Percentiles rank a stretch among this genome's conserved stretches.
Evolutionary conservation across 345 rosid species (phyloP).

Genomic region (Geranium rotundifolium): DNA sequence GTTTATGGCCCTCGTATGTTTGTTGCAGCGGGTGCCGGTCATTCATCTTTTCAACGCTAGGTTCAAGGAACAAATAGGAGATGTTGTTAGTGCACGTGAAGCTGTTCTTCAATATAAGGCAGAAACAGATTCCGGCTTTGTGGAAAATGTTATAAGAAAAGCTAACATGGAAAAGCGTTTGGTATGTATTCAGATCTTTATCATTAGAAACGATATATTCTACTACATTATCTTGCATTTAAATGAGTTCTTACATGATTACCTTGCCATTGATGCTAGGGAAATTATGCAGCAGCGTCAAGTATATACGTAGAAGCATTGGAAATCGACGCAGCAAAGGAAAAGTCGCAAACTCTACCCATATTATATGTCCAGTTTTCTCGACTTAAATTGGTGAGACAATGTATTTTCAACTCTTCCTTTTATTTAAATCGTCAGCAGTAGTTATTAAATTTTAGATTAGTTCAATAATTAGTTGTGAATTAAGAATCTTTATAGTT

Average conservation of each 20-base stretch:
- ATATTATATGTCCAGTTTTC: constrained; percentile 52
- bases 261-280: constrained; percentile 32
- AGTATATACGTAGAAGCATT: constrained; percentile 51
- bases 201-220: background rate
- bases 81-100: constrained; percentile 45
- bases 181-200: constrained; percentile 28
- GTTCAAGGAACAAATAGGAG: constrained; percentile 64
- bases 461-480: too few relatives aligned
- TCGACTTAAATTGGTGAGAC: constrained; percentile 49
- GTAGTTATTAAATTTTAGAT: background rate
- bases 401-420: constrained; percentile 8
- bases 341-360: constrained; percentile 34
- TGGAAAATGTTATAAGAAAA: constrained; percentile 43
- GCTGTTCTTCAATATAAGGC: constrained; percentile 39
- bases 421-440: background rate
- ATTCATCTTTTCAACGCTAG: constrained; percentile 64
- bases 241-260: constrained; percentile 1
- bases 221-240: background rate
- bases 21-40: constrained; percentile 47
- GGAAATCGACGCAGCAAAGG: constrained; percentile 32
- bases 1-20: constrained; percentile 20
- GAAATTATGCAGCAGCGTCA: constrained; percentile 55
- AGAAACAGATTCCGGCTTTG: constrained; percentile 43
- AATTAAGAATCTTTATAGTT: too few relatives aligned
- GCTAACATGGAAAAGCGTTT: constrained; percentile 91